Base-by-base conservation (phyloP, 306 rosid species). In the Pterocarpus santalinus region DNA sequence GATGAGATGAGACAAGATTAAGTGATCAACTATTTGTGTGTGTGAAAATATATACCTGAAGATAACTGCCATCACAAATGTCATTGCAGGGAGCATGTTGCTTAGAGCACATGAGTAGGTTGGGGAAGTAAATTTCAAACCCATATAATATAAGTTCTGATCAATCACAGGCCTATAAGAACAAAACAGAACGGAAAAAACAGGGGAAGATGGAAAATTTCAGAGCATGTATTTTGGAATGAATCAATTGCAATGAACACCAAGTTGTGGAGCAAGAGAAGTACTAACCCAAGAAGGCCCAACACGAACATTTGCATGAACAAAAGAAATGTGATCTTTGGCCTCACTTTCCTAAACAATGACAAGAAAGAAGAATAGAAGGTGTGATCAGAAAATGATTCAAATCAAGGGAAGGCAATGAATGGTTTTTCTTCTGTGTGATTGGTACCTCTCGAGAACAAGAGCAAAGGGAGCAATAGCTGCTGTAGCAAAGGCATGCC, bases 381-480 rank as follows among this genome's bases (percentile, higher is more conserved):
- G 8, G 60, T 14, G 13, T 41, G 43, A 82, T 65, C 34, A 86
- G 72, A 80, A 72, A 11, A 34, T 8, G 74, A 78, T 43, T 76
- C 53, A 46, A 57, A 77, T 17, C 12, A 32, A 41, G 13, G 17
- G 17, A 67, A 68, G 69, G 32, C 16, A 41, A 11, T n/a, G 22
- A 2, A 53, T 14, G 5, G 3, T 53, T 15, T 49, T 2, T 49
- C 16, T 4, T 11, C 16, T 13, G n/a, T 6, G 17, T 44, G 7
- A 16, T 16, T n/a, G 2, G 14, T 81, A 95, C 98, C 98, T 86
- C 78, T 96, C 99, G 2, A 93, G 94, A 78, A 90, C 73, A n/a
- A 96, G 85, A 65, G 99, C 98, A 41, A 96, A 96, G 7, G 99
- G 99, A 44, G 98, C 98, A 65, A 96, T 87, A 16, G 86, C 97